Conservation (phyloP, 2,329 filamentous ascomycete genomes). For the Colletotrichum australisinense region DNA sequence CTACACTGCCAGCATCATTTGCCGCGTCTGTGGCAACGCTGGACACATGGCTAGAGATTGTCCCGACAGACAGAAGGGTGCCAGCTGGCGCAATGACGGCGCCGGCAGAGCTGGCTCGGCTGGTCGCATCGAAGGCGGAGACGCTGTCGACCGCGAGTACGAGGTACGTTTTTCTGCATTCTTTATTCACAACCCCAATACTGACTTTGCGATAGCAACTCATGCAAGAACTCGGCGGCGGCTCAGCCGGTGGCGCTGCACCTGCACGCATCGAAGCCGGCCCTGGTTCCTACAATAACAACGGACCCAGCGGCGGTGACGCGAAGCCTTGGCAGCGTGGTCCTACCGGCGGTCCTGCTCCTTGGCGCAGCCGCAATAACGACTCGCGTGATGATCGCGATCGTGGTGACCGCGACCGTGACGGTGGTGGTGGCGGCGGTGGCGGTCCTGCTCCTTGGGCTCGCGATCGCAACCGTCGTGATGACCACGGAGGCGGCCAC, state of each 20-base stretch:
- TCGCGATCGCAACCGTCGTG: conserved; percentile 64
- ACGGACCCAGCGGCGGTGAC: conserved; percentile 64
- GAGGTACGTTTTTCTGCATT: conserved; percentile 72
- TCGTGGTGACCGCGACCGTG: conserved; percentile 40
- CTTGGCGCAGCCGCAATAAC: conserved; percentile 75
- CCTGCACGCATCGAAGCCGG: conserved; percentile 89
- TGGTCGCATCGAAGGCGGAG: conserved; percentile 78
- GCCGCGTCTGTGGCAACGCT: conserved; percentile 96
- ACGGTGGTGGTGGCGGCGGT: conserved; percentile 53
- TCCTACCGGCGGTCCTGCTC: conserved; percentile 84
- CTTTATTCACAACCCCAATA: conserved; percentile 33
- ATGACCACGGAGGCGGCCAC: conserved; percentile 58
- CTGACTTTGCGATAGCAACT: conserved; percentile 76
- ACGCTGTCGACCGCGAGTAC: conserved; percentile 93
- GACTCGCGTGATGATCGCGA: conserved; percentile 59
- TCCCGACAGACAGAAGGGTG: conserved; percentile 90
- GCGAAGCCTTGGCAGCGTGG: conserved; percentile 90
- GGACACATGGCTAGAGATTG: conserved; percentile 99
- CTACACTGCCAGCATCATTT: conserved; percentile 99
- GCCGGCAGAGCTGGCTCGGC: conserved; percentile 56
- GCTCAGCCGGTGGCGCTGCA: conserved; percentile 69
- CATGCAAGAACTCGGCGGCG: conserved; percentile 95
- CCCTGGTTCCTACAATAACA: conserved; percentile 69
- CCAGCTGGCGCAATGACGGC: conserved; percentile 89
- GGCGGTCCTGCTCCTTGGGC: conserved; percentile 70